A percentile compares a stretch with the other conserved stretches of the same genome.
phyloP scores from a whole-genome alignment of 1,284 basidiomycete genomes.

The Phellopilus nigrolimitatus region DNA sequence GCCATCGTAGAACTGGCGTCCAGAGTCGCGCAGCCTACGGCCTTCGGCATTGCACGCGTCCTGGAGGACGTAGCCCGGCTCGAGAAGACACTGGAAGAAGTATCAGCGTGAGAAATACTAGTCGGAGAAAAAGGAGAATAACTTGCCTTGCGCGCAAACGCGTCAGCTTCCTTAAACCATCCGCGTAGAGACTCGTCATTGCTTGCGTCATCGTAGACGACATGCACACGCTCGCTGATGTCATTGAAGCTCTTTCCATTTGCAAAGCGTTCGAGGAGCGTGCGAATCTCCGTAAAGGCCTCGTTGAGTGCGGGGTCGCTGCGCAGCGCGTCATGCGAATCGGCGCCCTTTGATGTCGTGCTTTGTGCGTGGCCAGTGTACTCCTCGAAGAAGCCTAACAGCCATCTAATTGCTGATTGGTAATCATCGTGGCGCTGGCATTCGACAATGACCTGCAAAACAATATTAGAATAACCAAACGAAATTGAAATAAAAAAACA shows the following conservation, averaged over 20 bases:
- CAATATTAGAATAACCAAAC: constrained; percentile 27
- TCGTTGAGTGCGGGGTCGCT: constrained; percentile 41
- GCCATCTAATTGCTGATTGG: constrained; percentile 76
- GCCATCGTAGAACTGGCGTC: constrained; percentile 76
- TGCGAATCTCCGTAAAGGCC: constrained; percentile 66
- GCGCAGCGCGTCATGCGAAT: constrained; percentile 1
- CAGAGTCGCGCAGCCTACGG: constrained; percentile 56
- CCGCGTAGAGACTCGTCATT: constrained; percentile 72
- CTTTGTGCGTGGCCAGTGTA: constrained; percentile 67
- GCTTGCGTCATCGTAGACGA: constrained; percentile 71
- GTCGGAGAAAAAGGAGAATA: neutral
- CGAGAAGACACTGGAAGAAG: constrained; percentile 46
- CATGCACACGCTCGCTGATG: constrained; percentile 70
- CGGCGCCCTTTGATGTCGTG: constrained; percentile 35
- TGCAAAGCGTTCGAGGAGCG: constrained; percentile 89
- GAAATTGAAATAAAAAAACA: constrained; percentile 6
- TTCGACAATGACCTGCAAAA: constrained; percentile 83
- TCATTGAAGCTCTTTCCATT: constrained; percentile 64
- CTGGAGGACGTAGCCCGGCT: constrained; percentile 86
- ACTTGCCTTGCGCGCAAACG: constrained; percentile 59
- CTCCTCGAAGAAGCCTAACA: constrained; percentile 67
- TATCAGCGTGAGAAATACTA: neutral
- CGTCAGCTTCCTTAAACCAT: constrained; percentile 73
- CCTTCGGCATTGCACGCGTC: constrained; percentile 67
- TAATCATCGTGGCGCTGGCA: constrained; percentile 93